Conservation (phyloP, 257 asterid genomes). For the Penstemon newberryi region DNA sequence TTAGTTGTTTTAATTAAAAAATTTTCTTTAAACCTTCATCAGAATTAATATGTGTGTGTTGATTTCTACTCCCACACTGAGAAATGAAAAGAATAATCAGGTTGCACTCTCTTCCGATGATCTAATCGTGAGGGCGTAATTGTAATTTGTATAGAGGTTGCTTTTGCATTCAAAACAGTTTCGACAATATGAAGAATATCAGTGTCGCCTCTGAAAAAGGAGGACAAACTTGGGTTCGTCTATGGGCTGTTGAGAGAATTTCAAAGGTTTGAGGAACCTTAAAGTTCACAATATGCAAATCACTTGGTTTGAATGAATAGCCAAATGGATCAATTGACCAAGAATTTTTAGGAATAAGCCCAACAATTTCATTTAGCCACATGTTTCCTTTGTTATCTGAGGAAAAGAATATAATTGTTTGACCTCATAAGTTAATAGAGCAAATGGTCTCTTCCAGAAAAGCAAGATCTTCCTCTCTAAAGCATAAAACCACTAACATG, state of each 20-base stretch:
- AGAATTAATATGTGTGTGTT: background rate
- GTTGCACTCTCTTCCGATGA: background rate
- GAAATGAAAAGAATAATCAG: constrained; percentile 17
- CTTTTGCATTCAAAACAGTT: constrained; percentile 61
- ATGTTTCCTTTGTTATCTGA: constrained; percentile 90
- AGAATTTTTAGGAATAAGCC: constrained; percentile 86
- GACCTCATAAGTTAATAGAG: constrained; percentile 22
- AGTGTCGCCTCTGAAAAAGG: constrained; percentile 63
- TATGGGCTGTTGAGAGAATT: constrained; percentile 56
- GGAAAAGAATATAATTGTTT: constrained; percentile 20
- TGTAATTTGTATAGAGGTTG: constrained; percentile 75
- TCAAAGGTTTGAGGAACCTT: constrained; percentile 79
- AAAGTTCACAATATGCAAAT: constrained; percentile 32
- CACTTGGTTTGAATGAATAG: constrained; percentile 62
- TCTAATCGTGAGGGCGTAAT: constrained; percentile 47
- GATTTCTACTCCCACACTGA: constrained; percentile 9
- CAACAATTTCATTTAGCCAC: constrained; percentile 98
- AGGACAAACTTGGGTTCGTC: constrained; percentile 67
- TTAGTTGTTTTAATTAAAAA: too few species aligned
- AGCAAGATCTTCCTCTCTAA: background rate
- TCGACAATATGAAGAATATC: constrained; percentile 71
- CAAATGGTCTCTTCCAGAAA: constrained; percentile 8
- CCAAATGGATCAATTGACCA: constrained; percentile 99
- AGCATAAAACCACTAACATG: constrained; percentile 6
- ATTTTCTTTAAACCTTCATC: too few species aligned